phyloP scores from a whole-genome alignment of 2,329 filamentous ascomycete species.

The Ophiocordyceps camponoti-rufipedis region DNA sequence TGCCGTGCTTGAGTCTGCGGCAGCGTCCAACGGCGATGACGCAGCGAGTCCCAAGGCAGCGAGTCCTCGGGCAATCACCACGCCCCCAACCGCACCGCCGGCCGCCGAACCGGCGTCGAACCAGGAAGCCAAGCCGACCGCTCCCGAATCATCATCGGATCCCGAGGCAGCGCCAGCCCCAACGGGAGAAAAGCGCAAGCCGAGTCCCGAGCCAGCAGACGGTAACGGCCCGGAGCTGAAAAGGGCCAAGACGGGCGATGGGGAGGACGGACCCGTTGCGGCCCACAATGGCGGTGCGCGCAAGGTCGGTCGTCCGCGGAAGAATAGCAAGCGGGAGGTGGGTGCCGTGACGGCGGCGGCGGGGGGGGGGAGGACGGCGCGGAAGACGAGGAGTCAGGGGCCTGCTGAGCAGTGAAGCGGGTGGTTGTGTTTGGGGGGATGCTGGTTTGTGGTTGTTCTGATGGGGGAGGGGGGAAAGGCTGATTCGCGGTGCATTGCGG shows the following conservation, averaged over 20 bases:
- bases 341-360: constrained; percentile 1
- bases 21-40: no score
- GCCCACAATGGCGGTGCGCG: constrained; percentile 2
- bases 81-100: neutral
- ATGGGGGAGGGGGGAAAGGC: no score
- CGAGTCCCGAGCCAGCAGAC: constrained; percentile 5
- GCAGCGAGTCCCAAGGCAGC: no score
- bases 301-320: constrained; percentile 13
- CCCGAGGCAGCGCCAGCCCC: neutral
- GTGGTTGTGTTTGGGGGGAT: no score
- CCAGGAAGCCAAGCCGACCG: no score
- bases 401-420: constrained; percentile 11
- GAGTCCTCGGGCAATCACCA: no score
- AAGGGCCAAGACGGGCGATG: constrained; percentile 21
- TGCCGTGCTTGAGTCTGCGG: no score
- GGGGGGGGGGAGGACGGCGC: constrained; percentile 11
- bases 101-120: constrained; percentile 5
- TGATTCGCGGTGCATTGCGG: no score
- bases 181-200: constrained; percentile 21
- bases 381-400: constrained; percentile 25
- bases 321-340: constrained; percentile 14
- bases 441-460: no score
- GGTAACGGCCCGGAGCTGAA: constrained; percentile 16
- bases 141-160: neutral
- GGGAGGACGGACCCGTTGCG: constrained; percentile 6